Evolutionary conservation across 2,329 filamentous ascomycete species (phyloP), one percentile per base, ranked within the genome.

Genomic region (Cordyceps farinosa): DNA sequence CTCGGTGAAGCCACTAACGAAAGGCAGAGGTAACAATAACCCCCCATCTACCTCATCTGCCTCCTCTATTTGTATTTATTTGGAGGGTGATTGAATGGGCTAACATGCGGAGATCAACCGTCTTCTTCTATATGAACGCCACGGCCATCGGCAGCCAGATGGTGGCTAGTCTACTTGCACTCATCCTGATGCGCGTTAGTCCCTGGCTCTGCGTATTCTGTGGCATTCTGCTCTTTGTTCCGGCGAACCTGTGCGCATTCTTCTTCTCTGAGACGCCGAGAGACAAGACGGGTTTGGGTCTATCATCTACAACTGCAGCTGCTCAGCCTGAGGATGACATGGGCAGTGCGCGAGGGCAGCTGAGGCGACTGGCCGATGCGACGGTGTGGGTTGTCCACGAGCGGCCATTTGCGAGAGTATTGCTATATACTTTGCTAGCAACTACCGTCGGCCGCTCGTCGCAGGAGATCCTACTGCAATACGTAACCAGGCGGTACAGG

Each of bases 61-160:
- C 32, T 52, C 17, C 2, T 22, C 17, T 38, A 51, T 52, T 36
- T 36, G 22, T 13, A 38, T 52, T 32, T 13, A 11, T 51, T 17
- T 51, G 48, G 11, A 17, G 29, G 22, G 5, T n/a, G 15, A 17
- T 10, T 22, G 22, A 22, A 22, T 51, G 48, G 29, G 50, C 50
- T 54, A 54, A 58, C 55, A 38, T 29, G 42, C 13, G 22, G 15
- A 58, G 55, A 58, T 58, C 55, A 22, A 58, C 55, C 32, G 34
- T 50, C 9, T 58, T 58, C 44, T 58, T 58, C 55, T 58, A 58
- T 17, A 38, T 58, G 44, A 58, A 47, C 22, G 55, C 55, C 42
- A 58, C 45, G n/a, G 13, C 10, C 10, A 58, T 58, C 7, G 55
- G 51, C 36, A 54, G 51, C 22, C 51, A 54, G 22, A 13, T 54